phyloP scores from a whole-genome alignment of 805 yeast species.

The Nakazawaea ambrosiae region DNA sequence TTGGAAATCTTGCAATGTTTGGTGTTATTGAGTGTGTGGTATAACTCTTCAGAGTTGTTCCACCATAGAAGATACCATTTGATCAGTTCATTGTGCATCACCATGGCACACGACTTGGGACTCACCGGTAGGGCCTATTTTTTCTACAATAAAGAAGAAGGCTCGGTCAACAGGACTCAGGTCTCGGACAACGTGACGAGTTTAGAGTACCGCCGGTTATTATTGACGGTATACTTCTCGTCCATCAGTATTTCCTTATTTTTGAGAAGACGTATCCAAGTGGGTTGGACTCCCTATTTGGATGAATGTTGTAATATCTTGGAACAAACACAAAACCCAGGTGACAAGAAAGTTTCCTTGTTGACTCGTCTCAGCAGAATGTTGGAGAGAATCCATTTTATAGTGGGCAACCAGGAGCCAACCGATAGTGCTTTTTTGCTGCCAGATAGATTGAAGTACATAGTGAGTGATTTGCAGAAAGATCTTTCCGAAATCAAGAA shows the following conservation, averaged over 20 bases:
- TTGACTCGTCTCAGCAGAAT: slow-evolving; percentile 53
- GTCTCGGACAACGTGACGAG: slow-evolving; percentile 30
- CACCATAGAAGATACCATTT: slow-evolving; percentile 74
- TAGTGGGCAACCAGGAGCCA: slow-evolving; percentile 32
- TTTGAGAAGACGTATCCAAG: slow-evolving; percentile 53
- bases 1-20: slow-evolving; percentile 60
- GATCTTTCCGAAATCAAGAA: slow-evolving; percentile 34
- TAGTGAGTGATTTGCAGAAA: slow-evolving; percentile 42
- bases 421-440: slow-evolving; percentile 27
- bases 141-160: slow-evolving; percentile 33
- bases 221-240: slow-evolving; percentile 53
- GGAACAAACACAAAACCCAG: slow-evolving; percentile 26
- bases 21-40: slow-evolving; percentile 65
- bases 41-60: slow-evolving; percentile 75
- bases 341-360: slow-evolving; percentile 39
- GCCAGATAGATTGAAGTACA: slow-evolving; percentile 26
- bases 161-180: slow-evolving; percentile 32
- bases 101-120: slow-evolving; percentile 72
- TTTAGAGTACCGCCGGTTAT: slow-evolving; percentile 41
- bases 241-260: slow-evolving; percentile 61
- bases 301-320: slow-evolving; percentile 52
- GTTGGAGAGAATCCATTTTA: slow-evolving; percentile 50
- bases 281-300: slow-evolving; percentile 59
- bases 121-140: slow-evolving; percentile 47
- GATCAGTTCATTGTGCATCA: slow-evolving; percentile 54